Conservation (phyloP, 2,329 filamentous ascomycete species). For the Diaporthe capsici region DNA sequence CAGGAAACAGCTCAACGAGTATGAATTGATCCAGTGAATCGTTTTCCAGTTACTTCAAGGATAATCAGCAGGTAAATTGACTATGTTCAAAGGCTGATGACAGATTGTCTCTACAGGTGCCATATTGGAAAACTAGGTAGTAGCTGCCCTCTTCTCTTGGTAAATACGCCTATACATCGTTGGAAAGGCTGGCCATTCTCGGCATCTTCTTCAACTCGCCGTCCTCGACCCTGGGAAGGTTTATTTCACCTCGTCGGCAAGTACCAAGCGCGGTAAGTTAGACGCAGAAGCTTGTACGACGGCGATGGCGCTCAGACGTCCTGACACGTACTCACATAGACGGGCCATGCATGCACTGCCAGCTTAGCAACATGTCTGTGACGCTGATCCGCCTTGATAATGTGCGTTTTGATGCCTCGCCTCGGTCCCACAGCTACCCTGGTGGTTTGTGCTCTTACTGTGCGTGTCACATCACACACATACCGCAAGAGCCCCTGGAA, state of each 20-base stretch:
- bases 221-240: not conserved
- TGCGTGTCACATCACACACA: not conserved
- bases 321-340: not conserved
- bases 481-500: not conserved
- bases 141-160: not conserved
- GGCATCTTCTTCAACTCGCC: not conserved
- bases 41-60: no score
- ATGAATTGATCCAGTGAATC: not conserved
- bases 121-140: not conserved
- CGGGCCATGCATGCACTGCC: not conserved
- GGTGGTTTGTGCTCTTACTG: not conserved
- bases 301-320: conserved; percentile 11
- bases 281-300: not conserved
- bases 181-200: not conserved
- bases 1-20: not conserved
- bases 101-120: not conserved
- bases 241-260: not conserved
- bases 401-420: not conserved
- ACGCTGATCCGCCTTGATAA: not conserved
- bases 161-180: not conserved
- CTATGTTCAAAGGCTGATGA: no score
- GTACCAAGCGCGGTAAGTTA: not conserved
- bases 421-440: not conserved
- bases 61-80: not conserved
- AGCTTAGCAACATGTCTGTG: not conserved